A percentile compares a stretch with the other conserved stretches of the same genome.
Evolutionary conservation across 768 basidiomycete genomes (phyloP).

Genomic region (Stropharia rugosoannulata): DNA sequence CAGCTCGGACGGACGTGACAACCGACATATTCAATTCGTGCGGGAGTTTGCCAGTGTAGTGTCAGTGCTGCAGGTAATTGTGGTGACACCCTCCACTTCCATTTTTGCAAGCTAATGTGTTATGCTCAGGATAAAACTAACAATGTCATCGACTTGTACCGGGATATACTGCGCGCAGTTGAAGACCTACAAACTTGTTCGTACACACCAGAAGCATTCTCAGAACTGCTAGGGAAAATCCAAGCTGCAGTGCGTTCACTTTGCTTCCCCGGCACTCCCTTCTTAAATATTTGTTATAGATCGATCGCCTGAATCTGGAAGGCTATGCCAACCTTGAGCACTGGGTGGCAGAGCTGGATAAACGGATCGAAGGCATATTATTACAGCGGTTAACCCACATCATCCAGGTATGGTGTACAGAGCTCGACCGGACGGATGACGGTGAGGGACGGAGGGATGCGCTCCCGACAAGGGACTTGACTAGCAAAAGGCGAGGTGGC

Average conservation of each 20-base stretch:
- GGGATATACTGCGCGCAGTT: slow-evolving; percentile 79
- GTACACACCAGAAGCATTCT: slow-evolving; percentile 82
- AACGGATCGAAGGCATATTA: slow-evolving; percentile 80
- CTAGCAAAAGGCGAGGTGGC: slow-evolving; percentile 66
- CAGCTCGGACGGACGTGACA: slow-evolving; percentile 75
- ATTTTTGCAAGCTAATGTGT: neutral
- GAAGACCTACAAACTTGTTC: slow-evolving; percentile 88
- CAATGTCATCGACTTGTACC: slow-evolving; percentile 87
- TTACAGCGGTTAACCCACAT: slow-evolving; percentile 73
- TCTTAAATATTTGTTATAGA: slow-evolving; percentile 40
- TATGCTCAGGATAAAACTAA: slow-evolving; percentile 84
- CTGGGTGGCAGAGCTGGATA: slow-evolving; percentile 85
- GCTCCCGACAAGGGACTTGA: slow-evolving; percentile 48
- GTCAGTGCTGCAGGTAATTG: slow-evolving; percentile 77
- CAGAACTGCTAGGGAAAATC: slow-evolving; percentile 71
- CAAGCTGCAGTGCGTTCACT: slow-evolving; percentile 74
- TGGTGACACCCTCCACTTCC: slow-evolving; percentile 1
- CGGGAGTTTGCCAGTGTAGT: slow-evolving; percentile 94
- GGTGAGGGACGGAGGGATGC: slow-evolving; percentile 57
- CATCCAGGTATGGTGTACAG: slow-evolving; percentile 83
- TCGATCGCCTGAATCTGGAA: slow-evolving; percentile 93
- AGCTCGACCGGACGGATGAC: slow-evolving; percentile 79
- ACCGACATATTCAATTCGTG: slow-evolving; percentile 90
- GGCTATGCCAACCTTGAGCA: slow-evolving; percentile 93
- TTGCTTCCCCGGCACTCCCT: neutral